phyloP scores from a whole-genome alignment of 371 early-diverging fungal species.

The Mortierella sp. region DNA sequence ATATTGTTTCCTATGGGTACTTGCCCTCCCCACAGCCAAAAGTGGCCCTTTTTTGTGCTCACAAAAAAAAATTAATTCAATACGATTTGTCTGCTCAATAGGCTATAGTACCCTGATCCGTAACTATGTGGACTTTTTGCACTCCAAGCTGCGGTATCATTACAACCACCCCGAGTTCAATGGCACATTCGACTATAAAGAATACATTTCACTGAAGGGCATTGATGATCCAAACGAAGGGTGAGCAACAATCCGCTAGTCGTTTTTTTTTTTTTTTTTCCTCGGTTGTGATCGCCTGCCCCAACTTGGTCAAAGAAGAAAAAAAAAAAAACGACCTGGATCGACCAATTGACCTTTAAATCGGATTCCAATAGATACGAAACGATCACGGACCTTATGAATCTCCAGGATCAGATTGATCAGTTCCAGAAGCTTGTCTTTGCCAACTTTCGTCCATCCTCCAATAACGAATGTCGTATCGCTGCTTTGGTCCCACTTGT shows the following conservation, averaged over 20 bases:
- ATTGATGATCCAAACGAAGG: conserved; percentile 98
- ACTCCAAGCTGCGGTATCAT: conserved; percentile 93
- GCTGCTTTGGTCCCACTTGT: conserved; percentile 96
- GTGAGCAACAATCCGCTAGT: conserved; percentile 61
- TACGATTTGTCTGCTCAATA: conserved; percentile 14
- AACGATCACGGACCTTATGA: conserved; percentile 93
- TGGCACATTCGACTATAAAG: conserved; percentile 96
- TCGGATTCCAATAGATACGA: conserved; percentile 73
- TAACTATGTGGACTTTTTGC: conserved; percentile 89
- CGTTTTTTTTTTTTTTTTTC: not conserved
- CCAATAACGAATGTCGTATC: conserved; percentile 95
- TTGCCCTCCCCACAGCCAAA: too few relatives aligned
- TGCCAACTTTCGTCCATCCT: conserved; percentile 80
- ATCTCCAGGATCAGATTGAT: conserved; percentile 90
- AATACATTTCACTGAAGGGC: conserved; percentile 92
- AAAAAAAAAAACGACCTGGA: not conserved
- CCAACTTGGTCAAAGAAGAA: not conserved
- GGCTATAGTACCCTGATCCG: conserved; percentile 93
- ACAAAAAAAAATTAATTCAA: too few relatives aligned
- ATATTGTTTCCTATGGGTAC: too few relatives aligned
- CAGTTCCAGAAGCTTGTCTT: conserved; percentile 91
- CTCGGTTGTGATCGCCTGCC: not conserved
- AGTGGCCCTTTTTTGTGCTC: too few relatives aligned
- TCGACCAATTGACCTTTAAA: too few relatives aligned
- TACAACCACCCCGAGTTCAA: conserved; percentile 92